Evolutionary conservation across 768 basidiomycete genomes (phyloP).

Genomic region (Leucosporidium yakuticum): DNA sequence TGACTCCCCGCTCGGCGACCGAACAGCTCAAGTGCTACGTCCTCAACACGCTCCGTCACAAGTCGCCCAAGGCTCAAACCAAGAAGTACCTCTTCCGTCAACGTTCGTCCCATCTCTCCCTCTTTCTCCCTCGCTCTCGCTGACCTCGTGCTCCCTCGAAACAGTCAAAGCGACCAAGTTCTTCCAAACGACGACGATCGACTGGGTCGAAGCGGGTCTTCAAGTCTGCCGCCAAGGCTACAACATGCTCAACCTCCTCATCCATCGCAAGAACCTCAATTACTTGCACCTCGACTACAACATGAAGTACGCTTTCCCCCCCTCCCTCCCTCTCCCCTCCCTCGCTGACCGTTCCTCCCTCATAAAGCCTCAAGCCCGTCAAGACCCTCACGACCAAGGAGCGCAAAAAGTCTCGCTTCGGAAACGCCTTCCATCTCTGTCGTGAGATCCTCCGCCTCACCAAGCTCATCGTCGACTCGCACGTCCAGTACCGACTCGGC

Average conservation of each 20-base stretch:
- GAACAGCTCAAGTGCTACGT: constrained; percentile 71
- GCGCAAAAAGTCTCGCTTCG: constrained; percentile 98
- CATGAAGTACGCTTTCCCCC: constrained; percentile 57
- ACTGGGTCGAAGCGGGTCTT: constrained; percentile 98
- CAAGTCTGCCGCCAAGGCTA: constrained; percentile 99
- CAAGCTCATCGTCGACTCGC: constrained; percentile 96
- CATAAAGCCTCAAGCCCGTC: constrained; percentile 75
- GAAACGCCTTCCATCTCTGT: constrained; percentile 97
- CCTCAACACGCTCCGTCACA: constrained; percentile 82
- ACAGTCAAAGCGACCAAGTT: constrained; percentile 88
- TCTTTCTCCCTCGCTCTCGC: neutral
- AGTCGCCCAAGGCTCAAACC: constrained; percentile 91
- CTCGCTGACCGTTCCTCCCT: constrained; percentile 70
- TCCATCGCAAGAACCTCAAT: constrained; percentile 78
- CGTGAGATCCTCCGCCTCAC: constrained; percentile 96
- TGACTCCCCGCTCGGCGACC: neutral
- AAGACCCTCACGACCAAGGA: constrained; percentile 98
- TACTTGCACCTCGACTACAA: constrained; percentile 97
- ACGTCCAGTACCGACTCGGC: constrained; percentile 96
- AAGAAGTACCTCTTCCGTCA: constrained; percentile 96
- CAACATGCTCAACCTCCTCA: constrained; percentile 97
- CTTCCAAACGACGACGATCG: constrained; percentile 94
- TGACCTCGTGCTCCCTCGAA: neutral
- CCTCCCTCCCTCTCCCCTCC: constrained; percentile 44
- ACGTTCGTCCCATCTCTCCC: constrained; percentile 42